These are phyloP conservation scores for Sclerotinia sclerotiorum DNA, from an alignment of 2,329 filamentous ascomycete species.

Conservation along the genomic window DNA sequence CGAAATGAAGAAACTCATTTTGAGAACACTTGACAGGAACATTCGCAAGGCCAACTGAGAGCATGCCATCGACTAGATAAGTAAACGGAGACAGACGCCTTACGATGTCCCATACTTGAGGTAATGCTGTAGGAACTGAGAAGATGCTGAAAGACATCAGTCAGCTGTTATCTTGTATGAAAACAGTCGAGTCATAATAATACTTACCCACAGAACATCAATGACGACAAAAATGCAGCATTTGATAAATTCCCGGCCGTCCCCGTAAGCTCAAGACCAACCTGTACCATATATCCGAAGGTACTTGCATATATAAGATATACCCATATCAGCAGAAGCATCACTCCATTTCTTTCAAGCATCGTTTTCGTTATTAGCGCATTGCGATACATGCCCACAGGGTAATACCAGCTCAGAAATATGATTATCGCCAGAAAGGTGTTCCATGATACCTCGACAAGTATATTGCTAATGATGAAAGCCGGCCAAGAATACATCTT, in stretches of 20 bases:
- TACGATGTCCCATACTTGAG: slow-evolving; percentile 81
- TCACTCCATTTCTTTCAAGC: slow-evolving; percentile 69
- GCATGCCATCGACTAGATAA: slow-evolving; percentile 73
- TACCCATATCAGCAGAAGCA: slow-evolving; percentile 73
- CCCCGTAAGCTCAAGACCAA: slow-evolving; percentile 72
- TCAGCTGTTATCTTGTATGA: not conserved
- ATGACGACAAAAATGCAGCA: slow-evolving; percentile 67
- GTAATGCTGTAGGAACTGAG: slow-evolving; percentile 59
- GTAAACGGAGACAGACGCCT: slow-evolving; percentile 81
- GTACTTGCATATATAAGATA: slow-evolving; percentile 82
- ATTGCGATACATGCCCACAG: slow-evolving; percentile 73
- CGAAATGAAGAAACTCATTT: slow-evolving; percentile 50
- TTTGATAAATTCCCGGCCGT: slow-evolving; percentile 75
- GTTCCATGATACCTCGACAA: slow-evolving; percentile 86
- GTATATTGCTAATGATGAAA: slow-evolving; percentile 67
- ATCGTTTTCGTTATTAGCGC: slow-evolving; percentile 61
- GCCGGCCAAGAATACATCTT: slow-evolving; percentile 76
- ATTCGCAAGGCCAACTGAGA: slow-evolving; percentile 69
- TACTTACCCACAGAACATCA: slow-evolving; percentile 62
- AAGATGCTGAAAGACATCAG: slow-evolving; percentile 57
- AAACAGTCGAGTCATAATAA: not conserved
- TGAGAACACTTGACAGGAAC: slow-evolving; percentile 62
- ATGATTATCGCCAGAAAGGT: slow-evolving; percentile 69
- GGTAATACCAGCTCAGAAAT: slow-evolving; percentile 83
- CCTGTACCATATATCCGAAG: slow-evolving; percentile 76